These are phyloP conservation scores for Aspergillus ostianus DNA, from an alignment of 495 filamentous ascomycete genomes.

Conservation along the genomic window DNA sequence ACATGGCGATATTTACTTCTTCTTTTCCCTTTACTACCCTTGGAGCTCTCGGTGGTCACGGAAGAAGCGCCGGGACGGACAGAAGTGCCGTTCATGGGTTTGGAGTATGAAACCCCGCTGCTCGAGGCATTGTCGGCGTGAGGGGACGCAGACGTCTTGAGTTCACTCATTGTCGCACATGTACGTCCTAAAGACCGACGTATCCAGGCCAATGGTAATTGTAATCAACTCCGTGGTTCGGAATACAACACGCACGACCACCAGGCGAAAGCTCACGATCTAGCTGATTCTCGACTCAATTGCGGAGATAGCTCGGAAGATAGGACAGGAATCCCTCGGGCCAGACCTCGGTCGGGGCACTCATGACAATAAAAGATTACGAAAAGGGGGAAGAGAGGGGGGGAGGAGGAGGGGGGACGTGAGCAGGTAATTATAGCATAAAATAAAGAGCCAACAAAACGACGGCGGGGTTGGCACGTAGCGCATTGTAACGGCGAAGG, in stretches of 20 bases:
- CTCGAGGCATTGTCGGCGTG: neutral
- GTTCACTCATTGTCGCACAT: neutral
- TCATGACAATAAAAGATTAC: constrained; percentile 13
- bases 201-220: neutral
- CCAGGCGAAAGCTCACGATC: neutral
- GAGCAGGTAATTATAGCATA: constrained; percentile 4
- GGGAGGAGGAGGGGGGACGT: no score
- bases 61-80: constrained; percentile 9
- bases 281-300: constrained; percentile 5
- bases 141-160: neutral
- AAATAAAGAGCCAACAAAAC: constrained; percentile 1
- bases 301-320: constrained; percentile 17
- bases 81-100: constrained; percentile 10
- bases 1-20: constrained; percentile 79
- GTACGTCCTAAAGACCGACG: neutral
- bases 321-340: constrained; percentile 7
- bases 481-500: constrained; percentile 14
- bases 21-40: constrained; percentile 16
- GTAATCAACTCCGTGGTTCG: neutral
- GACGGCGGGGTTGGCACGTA: constrained; percentile 18
- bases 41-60: constrained; percentile 2
- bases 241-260: neutral
- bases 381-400: constrained; percentile 2
- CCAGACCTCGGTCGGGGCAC: constrained; percentile 5
- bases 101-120: neutral